A percentile compares a stretch with the other conserved stretches of the same genome.
phyloP scores from a whole-genome alignment of 1,284 basidiomycete species.

The Mycena sp. region DNA sequence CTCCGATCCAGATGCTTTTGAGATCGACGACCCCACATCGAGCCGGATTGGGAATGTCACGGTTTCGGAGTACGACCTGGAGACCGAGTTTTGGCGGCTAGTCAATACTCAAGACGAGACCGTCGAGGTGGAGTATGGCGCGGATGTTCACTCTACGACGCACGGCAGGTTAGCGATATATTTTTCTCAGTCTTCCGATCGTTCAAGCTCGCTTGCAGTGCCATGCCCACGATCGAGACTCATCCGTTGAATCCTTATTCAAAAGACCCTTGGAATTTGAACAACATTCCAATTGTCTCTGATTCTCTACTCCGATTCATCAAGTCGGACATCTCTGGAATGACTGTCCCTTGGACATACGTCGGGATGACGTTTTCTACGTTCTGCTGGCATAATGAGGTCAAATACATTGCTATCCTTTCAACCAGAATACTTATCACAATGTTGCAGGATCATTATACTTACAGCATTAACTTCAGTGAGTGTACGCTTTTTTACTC shows the following conservation, averaged over 20 bases:
- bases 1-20: slow-evolving; percentile 33
- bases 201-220: slow-evolving; percentile 59
- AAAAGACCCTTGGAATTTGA: slow-evolving; percentile 96
- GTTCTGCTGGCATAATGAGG: slow-evolving; percentile 99
- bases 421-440: slow-evolving; percentile 24
- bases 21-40: slow-evolving; percentile 58
- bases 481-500: slow-evolving; percentile 46
- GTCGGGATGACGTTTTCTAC: slow-evolving; percentile 99
- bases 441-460: slow-evolving; percentile 88
- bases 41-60: slow-evolving; percentile 70
- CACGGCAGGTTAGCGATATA: slow-evolving; percentile 81
- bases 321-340: slow-evolving; percentile 98
- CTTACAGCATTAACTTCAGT: slow-evolving; percentile 96
- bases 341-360: slow-evolving; percentile 99
- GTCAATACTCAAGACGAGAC: slow-evolving; percentile 91
- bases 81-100: slow-evolving; percentile 97
- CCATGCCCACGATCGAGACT: slow-evolving; percentile 94
- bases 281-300: slow-evolving; percentile 92
- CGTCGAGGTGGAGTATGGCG: slow-evolving; percentile 98
- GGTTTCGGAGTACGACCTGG: slow-evolving; percentile 90
- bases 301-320: slow-evolving; percentile 93
- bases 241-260: slow-evolving; percentile 90
- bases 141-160: slow-evolving; percentile 97
- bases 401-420: slow-evolving; percentile 41
- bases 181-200: slow-evolving; percentile 1